These are phyloP conservation scores for Leucaena leucocephala DNA, from an alignment of 306 rosid genomes.

Conservation along the genomic window DNA sequence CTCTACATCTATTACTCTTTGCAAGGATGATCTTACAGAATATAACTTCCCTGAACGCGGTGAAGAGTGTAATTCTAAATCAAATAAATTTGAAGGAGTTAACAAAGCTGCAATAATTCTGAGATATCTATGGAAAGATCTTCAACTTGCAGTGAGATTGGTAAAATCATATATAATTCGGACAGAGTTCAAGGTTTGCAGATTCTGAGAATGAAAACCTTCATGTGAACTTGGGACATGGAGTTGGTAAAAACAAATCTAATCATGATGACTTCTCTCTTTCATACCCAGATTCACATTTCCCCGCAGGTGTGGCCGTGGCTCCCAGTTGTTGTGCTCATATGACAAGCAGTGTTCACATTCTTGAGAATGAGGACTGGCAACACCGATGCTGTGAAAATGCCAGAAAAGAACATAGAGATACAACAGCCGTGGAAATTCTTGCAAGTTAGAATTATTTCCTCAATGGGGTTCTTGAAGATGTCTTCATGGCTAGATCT, in stretches of 20 bases:
- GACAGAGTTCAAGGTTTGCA: constrained; percentile 36
- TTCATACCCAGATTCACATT: constrained; percentile 40
- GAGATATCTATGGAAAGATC: constrained; percentile 35
- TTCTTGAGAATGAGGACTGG: constrained; percentile 41
- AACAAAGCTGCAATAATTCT: constrained; percentile 32
- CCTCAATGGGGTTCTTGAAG: constrained; percentile 88
- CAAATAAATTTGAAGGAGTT: constrained; percentile 30
- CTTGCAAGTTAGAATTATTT: constrained; percentile 59
- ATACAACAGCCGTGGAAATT: constrained; percentile 42
- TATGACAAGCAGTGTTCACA: constrained; percentile 10
- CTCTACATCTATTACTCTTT: constrained; percentile 62
- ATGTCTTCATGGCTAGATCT: constrained; percentile 82
- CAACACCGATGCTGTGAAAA: constrained; percentile 49
- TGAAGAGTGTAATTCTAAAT: constrained; percentile 35
- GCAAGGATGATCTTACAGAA: constrained; percentile 76
- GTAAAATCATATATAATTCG: constrained; percentile 26
- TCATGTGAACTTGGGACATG: constrained; percentile 39
- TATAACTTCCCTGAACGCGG: constrained; percentile 42
- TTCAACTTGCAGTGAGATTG: constrained; percentile 35
- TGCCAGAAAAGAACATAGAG: constrained; percentile 35
- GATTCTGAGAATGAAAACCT: constrained; percentile 40
- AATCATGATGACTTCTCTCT: constrained; percentile 41
- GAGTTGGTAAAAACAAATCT: constrained; percentile 32
- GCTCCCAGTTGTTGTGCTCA: constrained; percentile 51
- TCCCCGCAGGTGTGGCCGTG: constrained; percentile 24